A percentile compares a stretch with the other conserved stretches of the same genome.
These are phyloP conservation scores for Phytophthora foliorum DNA, from an alignment of 352 stramenopile genomes.

Conservation along the genomic window DNA sequence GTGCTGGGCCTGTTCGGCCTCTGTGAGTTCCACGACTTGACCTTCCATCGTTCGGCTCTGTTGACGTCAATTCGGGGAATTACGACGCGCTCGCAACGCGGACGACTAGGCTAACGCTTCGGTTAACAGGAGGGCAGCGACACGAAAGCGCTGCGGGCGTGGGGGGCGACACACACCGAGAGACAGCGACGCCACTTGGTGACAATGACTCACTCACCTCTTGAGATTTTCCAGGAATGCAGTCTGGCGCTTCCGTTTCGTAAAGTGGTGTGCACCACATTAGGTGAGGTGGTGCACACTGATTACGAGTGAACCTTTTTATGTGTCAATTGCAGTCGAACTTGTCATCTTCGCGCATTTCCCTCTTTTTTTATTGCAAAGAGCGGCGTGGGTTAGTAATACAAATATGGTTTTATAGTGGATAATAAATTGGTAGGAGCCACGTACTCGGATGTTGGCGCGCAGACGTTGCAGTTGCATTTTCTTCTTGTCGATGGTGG, in stretches of 20 bases:
- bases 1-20: slow-evolving; percentile 88
- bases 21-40: slow-evolving; percentile 89
- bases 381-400: not conserved
- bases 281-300: slow-evolving; percentile 10
- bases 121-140: not conserved
- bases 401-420: not conserved
- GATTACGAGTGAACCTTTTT: too few relatives aligned
- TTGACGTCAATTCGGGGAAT: slow-evolving; percentile 12
- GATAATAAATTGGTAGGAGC: not conserved
- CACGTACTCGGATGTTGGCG: slow-evolving; percentile 53
- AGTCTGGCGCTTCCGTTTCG: slow-evolving; percentile 3
- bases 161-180: not conserved
- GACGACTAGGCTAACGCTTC: not conserved
- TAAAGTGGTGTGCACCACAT: not conserved
- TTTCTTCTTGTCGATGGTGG: slow-evolving; percentile 61
- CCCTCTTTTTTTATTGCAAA: too few relatives aligned
- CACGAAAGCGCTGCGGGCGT: not conserved
- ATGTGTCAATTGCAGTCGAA: slow-evolving; percentile 1
- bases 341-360: slow-evolving; percentile 38
- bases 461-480: slow-evolving; percentile 57
- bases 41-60: slow-evolving; percentile 63
- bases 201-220: slow-evolving; percentile 26
- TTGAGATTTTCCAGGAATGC: slow-evolving; percentile 31
- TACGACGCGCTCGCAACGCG: slow-evolving; percentile 1
- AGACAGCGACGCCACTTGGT: slow-evolving; percentile 7